Conservation (phyloP, 2,329 filamentous ascomycete species). For the Simplicillium sp. region DNA sequence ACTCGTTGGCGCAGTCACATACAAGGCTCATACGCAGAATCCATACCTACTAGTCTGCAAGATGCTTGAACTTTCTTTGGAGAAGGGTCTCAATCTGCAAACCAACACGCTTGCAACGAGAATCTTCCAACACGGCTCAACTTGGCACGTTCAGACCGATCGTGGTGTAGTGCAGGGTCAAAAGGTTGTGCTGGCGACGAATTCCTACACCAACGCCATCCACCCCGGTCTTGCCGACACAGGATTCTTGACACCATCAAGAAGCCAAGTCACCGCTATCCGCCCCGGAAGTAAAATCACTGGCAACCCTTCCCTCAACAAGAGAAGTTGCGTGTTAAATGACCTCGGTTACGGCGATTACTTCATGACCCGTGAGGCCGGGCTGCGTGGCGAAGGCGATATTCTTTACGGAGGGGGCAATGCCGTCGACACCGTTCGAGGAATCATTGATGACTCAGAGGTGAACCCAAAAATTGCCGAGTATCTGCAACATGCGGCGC, state of each 20-base stretch:
- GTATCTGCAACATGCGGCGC: slow-evolving; percentile 32
- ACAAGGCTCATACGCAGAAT: slow-evolving; percentile 12
- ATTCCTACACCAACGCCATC: slow-evolving; percentile 39
- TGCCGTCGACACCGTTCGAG: slow-evolving; percentile 14
- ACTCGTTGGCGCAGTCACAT: slow-evolving; percentile 13
- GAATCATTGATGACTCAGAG: slow-evolving; percentile 40
- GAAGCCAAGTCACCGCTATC: slow-evolving; percentile 39
- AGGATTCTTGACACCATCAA: slow-evolving; percentile 33
- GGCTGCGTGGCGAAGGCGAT: slow-evolving; percentile 15
- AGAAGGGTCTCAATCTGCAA: slow-evolving; percentile 38
- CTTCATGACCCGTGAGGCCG: slow-evolving; percentile 20
- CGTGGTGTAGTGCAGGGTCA: slow-evolving; percentile 30
- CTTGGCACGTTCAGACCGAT: slow-evolving; percentile 30
- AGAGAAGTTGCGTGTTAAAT: slow-evolving; percentile 11
- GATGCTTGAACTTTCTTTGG: slow-evolving; percentile 33
- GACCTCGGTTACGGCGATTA: slow-evolving; percentile 24
- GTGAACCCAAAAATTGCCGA: slow-evolving; percentile 39
- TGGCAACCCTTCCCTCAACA: slow-evolving; percentile 10
- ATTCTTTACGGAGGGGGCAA: slow-evolving; percentile 16
- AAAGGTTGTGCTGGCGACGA: slow-evolving; percentile 41
- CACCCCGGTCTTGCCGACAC: slow-evolving; percentile 31
- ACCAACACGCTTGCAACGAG: slow-evolving; percentile 36
- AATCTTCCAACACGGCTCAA: slow-evolving; percentile 9
- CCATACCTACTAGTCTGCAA: slow-evolving; percentile 19
- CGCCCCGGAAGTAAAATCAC: slow-evolving; percentile 18